These are phyloP conservation scores for Phytophthora europaea DNA, from an alignment of 352 stramenopile species.

Conservation along the genomic window DNA sequence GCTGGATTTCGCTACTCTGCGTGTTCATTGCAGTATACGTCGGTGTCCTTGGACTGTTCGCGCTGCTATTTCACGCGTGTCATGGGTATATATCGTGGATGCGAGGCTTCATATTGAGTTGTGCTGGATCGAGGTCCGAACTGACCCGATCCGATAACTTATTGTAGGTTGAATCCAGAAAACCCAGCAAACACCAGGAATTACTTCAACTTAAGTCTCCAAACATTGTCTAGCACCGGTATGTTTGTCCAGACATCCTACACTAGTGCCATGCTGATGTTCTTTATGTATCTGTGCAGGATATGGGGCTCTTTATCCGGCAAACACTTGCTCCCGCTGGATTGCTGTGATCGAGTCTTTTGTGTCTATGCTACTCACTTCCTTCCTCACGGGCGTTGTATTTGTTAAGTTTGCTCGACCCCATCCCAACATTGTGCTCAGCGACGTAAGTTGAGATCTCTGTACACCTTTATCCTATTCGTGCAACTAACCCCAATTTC, in stretches of 20 bases:
- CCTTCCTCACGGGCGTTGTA: constrained; percentile 68
- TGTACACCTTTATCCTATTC: background rate
- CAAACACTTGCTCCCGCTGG: constrained; percentile 63
- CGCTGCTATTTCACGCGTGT: constrained; percentile 54
- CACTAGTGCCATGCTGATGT: background rate
- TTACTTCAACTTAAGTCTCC: constrained; percentile 73
- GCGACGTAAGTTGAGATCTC: constrained; percentile 34
- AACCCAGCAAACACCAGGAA: constrained; percentile 37
- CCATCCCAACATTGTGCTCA: constrained; percentile 59
- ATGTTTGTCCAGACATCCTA: background rate
- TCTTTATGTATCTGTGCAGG: constrained; percentile 27
- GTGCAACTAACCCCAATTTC: background rate
- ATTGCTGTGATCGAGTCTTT: constrained; percentile 62
- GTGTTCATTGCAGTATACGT: constrained; percentile 66
- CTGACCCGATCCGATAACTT: constrained; percentile 1
- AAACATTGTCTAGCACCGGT: constrained; percentile 73
- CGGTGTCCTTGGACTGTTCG: constrained; percentile 55
- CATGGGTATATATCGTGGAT: constrained; percentile 35
- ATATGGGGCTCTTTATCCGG: constrained; percentile 59
- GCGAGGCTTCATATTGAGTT: background rate
- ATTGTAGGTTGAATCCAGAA: constrained; percentile 9
- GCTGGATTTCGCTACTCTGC: constrained; percentile 54
- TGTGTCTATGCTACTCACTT: constrained; percentile 63
- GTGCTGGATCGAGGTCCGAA: background rate
- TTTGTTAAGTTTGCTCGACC: constrained; percentile 75